These are phyloP conservation scores for Austroboletus novae-zelandiae DNA, from an alignment of 1,284 basidiomycete species.

Conservation along the genomic window DNA sequence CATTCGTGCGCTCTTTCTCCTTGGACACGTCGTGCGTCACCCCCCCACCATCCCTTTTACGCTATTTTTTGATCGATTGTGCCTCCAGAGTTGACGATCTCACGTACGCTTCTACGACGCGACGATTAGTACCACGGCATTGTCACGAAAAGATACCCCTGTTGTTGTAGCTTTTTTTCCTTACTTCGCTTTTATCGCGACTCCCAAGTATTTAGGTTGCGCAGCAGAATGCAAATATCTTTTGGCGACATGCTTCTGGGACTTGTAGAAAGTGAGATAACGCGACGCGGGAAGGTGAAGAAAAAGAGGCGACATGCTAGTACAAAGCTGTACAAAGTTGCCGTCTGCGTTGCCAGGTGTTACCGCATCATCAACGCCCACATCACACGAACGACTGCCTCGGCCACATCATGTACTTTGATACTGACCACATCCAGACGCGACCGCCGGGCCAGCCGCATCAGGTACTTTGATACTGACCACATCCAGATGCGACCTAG, in stretches of 20 bases:
- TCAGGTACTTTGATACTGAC: too few relatives aligned
- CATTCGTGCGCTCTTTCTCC: conserved; percentile 1
- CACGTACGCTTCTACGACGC: conserved; percentile 23
- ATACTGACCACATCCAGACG: too few relatives aligned
- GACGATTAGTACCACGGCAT: conserved; percentile 14
- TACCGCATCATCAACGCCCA: too few relatives aligned
- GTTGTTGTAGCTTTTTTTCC: conserved; percentile 32
- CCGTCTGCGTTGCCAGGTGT: too few relatives aligned
- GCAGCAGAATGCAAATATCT: conserved; percentile 36
- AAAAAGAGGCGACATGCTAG: too few relatives aligned
- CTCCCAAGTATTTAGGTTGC: conserved; percentile 30
- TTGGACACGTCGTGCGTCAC: conserved; percentile 25
- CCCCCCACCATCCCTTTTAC: conserved; percentile 6
- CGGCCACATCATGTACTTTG: too few relatives aligned
- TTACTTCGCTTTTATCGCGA: conserved; percentile 17
- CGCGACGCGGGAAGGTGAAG: too few relatives aligned
- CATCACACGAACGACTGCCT: too few relatives aligned
- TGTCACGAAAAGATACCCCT: conserved; percentile 35
- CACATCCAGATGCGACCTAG: too few relatives aligned
- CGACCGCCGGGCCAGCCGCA: too few relatives aligned
- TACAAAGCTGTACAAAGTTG: too few relatives aligned
- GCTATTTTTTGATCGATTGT: conserved; percentile 19
- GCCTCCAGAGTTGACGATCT: conserved; percentile 30
- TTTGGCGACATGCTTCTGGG: not conserved
- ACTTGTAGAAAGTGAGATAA: too few relatives aligned